These are phyloP conservation scores for Phialophora tarda DNA, from an alignment of 2,329 filamentous ascomycete genomes.

Conservation along the genomic window DNA sequence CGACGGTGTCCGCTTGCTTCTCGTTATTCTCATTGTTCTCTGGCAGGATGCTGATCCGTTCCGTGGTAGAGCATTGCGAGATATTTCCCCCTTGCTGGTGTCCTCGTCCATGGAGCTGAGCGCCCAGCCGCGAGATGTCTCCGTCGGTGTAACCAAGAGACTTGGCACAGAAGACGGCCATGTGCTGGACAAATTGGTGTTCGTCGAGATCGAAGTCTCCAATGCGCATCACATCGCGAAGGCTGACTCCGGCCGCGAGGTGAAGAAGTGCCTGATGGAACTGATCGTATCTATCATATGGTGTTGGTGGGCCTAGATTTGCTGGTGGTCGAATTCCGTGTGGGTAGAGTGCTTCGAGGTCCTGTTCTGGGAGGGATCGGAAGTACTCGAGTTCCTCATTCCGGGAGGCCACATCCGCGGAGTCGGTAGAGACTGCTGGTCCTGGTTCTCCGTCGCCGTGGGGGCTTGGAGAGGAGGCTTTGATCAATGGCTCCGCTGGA, in stretches of 20 bases:
- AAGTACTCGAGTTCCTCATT: not conserved
- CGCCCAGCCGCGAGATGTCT: not conserved
- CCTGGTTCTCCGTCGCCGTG: not conserved
- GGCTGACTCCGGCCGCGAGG: not conserved
- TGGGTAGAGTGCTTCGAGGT: not conserved
- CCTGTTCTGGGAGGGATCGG: not conserved
- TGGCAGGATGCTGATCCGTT: not conserved
- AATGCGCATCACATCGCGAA: not conserved
- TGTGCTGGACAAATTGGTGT: not conserved
- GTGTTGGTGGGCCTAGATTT: not conserved
- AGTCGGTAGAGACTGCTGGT: not conserved
- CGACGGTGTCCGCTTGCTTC: not conserved
- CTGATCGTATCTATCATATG: not conserved
- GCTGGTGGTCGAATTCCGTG: not conserved
- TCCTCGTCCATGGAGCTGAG: not conserved
- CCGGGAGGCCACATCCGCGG: not conserved
- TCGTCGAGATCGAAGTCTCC: not conserved
- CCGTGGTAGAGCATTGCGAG: not conserved
- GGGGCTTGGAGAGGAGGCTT: not conserved
- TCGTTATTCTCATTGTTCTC: not conserved
- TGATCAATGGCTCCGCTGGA: not conserved
- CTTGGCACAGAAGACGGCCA: not conserved
- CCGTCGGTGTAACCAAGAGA: not conserved
- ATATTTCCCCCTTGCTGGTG: not conserved
- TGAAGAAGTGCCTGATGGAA: not conserved